Evolutionary conservation across 441 rosid species (phyloP).

Genomic region (Pelargonium exstipulatum): DNA sequence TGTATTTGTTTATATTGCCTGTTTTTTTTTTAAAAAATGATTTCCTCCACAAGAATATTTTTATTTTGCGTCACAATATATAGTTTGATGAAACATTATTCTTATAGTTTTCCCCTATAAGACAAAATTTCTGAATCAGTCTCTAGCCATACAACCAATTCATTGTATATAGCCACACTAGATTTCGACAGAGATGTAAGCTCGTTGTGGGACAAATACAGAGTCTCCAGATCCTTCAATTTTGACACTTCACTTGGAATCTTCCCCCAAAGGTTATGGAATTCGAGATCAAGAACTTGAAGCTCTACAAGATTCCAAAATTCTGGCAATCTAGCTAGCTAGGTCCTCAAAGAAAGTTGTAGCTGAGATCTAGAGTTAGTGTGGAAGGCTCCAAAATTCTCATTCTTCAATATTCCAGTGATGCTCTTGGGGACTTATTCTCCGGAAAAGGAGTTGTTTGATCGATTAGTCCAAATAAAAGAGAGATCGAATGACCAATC

Average conservation of each 20-base stretch:
- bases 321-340: conserved; percentile 56
- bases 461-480: conserved; percentile 72
- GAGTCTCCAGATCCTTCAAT: conserved; percentile 63
- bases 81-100: no score
- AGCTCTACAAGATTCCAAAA: conserved; percentile 61
- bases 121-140: no score
- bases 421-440: conserved; percentile 49
- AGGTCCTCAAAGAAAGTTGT: conserved; percentile 49
- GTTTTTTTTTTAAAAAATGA: no score
- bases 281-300: conserved; percentile 47
- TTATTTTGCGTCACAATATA: no score
- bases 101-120: no score
- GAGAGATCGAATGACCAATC: no score
- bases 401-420: conserved; percentile 41
- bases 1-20: no score
- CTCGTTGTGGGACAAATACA: conserved; percentile 59
- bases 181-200: conserved; percentile 63
- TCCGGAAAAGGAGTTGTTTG: conserved; percentile 53
- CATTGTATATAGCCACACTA: no score
- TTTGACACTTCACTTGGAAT: conserved; percentile 55
- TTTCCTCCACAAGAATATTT: no score
- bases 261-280: conserved; percentile 44
- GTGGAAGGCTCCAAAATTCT: conserved; percentile 56
- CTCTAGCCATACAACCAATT: no score
- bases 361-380: conserved; percentile 51